Conservation (phyloP, 148 eudicot genomes). For the Silene uniflora region DNA sequence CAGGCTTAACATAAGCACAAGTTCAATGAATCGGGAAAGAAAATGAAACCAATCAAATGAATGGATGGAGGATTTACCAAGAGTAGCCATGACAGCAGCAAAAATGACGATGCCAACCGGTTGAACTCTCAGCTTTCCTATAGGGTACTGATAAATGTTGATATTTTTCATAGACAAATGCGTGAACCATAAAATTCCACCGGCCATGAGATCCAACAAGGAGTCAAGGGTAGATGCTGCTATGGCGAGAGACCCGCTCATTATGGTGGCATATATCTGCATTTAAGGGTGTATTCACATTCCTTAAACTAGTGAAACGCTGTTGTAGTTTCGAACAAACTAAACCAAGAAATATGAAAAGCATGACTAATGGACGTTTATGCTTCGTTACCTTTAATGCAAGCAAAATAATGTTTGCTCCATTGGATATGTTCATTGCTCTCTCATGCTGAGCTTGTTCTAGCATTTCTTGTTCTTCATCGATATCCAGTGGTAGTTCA, state of each 20-base stretch:
- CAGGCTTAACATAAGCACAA: too few relatives aligned
- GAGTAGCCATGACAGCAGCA: slow-evolving; percentile 86
- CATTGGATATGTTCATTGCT: slow-evolving; percentile 67
- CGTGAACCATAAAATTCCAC: slow-evolving; percentile 70
- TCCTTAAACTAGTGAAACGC: too few relatives aligned
- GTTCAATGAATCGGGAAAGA: too few relatives aligned
- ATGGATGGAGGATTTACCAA: slow-evolving; percentile 33
- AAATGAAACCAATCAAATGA: too few relatives aligned
- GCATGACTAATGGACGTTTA: neutral
- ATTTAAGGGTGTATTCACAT: neutral
- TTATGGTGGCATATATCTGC: slow-evolving; percentile 63
- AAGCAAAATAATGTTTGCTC: slow-evolving; percentile 53
- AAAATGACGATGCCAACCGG: slow-evolving; percentile 73
- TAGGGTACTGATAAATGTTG: slow-evolving; percentile 68
- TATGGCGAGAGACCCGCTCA: slow-evolving; percentile 63
- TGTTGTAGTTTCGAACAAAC: too few relatives aligned
- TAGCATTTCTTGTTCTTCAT: slow-evolving; percentile 40
- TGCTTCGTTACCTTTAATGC: slow-evolving; percentile 45
- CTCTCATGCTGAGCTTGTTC: slow-evolving; percentile 62
- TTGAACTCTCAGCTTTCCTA: slow-evolving; percentile 69
- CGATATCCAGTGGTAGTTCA: slow-evolving; percentile 23
- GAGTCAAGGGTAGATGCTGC: slow-evolving; percentile 81
- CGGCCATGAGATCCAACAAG: slow-evolving; percentile 69
- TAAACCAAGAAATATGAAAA: too few relatives aligned
- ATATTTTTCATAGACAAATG: slow-evolving; percentile 66